Percentiles rank a stretch among this genome's conserved stretches.
phyloP scores from a whole-genome alignment of 164 flowering plant genomes.

The Cinnamomum micranthum region DNA sequence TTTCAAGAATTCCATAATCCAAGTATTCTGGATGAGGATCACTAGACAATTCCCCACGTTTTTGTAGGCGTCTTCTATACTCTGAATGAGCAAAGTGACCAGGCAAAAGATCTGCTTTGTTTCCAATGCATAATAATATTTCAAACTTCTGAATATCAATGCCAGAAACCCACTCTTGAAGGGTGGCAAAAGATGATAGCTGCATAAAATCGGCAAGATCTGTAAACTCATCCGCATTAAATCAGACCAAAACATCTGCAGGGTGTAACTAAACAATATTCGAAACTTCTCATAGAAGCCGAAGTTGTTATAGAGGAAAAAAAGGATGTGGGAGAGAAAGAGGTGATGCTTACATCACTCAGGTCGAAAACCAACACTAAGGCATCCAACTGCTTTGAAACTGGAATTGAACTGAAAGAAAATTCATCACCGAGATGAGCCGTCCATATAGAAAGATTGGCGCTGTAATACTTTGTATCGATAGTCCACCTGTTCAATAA shows the following conservation, averaged over 20 bases:
- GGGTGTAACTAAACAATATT: neutral
- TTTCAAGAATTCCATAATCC: constrained; percentile 68
- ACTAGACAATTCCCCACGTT: constrained; percentile 29
- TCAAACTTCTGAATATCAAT: constrained; percentile 62
- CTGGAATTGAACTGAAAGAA: constrained; percentile 37
- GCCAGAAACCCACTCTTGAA: constrained; percentile 67
- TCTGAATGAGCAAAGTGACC: constrained; percentile 82
- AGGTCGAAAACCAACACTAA: constrained; percentile 88
- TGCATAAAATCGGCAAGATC: constrained; percentile 29
- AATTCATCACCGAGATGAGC: constrained; percentile 65
- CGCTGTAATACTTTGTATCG: constrained; percentile 81
- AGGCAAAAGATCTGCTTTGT: constrained; percentile 87
- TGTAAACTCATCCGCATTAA: neutral
- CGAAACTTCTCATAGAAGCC: neutral
- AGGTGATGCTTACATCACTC: constrained; percentile 50
- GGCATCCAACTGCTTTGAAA: constrained; percentile 46
- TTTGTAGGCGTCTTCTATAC: constrained; percentile 60
- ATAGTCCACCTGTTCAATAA: constrained; percentile 65
- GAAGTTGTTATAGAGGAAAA: neutral
- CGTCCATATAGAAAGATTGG: constrained; percentile 84
- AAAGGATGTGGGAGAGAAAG: neutral
- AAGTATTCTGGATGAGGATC: constrained; percentile 35
- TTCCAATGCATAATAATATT: constrained; percentile 79
- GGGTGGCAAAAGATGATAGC: constrained; percentile 57
- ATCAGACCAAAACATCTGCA: neutral